Evolutionary conservation across 176 grass and related monocot genomes (phyloP).

Genomic region (Thinopyrum elongatum): DNA sequence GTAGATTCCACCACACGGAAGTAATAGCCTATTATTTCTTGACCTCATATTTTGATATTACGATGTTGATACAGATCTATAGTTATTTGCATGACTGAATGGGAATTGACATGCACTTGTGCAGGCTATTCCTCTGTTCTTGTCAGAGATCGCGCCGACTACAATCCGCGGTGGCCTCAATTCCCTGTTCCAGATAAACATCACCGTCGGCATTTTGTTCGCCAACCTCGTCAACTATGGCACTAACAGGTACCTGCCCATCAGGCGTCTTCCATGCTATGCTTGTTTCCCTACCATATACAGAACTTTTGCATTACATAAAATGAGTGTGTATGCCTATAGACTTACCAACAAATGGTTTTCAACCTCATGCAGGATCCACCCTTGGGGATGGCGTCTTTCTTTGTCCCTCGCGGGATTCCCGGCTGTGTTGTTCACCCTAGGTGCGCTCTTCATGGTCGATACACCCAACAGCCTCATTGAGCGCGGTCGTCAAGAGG

Average conservation of each 20-base stretch:
- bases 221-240: neutral
- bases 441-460: conserved; percentile 54
- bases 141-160: neutral
- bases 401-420: conserved; percentile 64
- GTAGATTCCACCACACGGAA: no score
- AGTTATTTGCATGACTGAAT: no score
- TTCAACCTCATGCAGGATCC: conserved; percentile 43
- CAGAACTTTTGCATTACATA: neutral
- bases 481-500: conserved; percentile 52
- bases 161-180: neutral
- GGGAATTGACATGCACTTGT: neutral
- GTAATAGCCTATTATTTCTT: neutral
- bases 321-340: neutral
- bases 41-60: neutral
- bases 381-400: conserved; percentile 67
- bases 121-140: neutral
- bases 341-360: neutral
- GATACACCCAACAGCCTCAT: conserved; percentile 84
- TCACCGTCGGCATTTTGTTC: neutral
- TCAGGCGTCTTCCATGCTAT: neutral
- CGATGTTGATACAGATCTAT: neutral
- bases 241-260: neutral
- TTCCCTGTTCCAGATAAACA: neutral
- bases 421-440: conserved; percentile 54
- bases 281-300: neutral